These are phyloP conservation scores for Podospora conica DNA, from an alignment of 495 filamentous ascomycete species.

Conservation along the genomic window DNA sequence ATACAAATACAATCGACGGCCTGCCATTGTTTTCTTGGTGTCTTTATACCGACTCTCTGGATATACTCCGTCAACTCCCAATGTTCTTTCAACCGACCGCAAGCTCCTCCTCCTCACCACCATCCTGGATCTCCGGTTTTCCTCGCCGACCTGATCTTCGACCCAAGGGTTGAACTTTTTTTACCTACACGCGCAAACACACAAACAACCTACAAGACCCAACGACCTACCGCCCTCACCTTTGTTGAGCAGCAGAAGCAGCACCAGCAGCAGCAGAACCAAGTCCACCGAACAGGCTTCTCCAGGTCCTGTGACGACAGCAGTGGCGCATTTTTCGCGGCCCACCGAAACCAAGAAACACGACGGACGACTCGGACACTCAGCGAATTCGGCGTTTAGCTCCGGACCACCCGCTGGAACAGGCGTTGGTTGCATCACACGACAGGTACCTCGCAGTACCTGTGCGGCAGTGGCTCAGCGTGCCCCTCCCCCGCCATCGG, in stretches of 20 bases:
- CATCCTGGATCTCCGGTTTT: background rate
- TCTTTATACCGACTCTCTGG: background rate
- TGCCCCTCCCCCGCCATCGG: constrained; percentile 17
- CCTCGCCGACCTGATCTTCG: background rate
- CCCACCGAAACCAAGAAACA: constrained; percentile 5
- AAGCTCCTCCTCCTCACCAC: background rate
- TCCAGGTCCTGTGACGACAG: constrained; percentile 8
- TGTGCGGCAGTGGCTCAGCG: background rate
- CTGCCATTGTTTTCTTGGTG: constrained; percentile 8
- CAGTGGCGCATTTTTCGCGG: background rate
- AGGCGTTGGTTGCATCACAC: constrained; percentile 1
- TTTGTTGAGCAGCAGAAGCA: background rate
- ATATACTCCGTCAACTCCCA: background rate
- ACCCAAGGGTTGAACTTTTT: background rate
- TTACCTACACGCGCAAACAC: no score
- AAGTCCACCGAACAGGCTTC: background rate
- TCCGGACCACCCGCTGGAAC: constrained; percentile 3
- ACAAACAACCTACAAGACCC: background rate
- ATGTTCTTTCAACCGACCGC: background rate
- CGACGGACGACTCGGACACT: background rate
- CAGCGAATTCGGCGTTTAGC: background rate
- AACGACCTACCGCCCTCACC: background rate
- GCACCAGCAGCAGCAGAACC: background rate
- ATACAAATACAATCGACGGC: constrained; percentile 21
- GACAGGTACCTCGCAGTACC: constrained; percentile 1